phyloP scores from a whole-genome alignment of 2,329 filamentous ascomycete genomes.

The Rosellinia necatrix region DNA sequence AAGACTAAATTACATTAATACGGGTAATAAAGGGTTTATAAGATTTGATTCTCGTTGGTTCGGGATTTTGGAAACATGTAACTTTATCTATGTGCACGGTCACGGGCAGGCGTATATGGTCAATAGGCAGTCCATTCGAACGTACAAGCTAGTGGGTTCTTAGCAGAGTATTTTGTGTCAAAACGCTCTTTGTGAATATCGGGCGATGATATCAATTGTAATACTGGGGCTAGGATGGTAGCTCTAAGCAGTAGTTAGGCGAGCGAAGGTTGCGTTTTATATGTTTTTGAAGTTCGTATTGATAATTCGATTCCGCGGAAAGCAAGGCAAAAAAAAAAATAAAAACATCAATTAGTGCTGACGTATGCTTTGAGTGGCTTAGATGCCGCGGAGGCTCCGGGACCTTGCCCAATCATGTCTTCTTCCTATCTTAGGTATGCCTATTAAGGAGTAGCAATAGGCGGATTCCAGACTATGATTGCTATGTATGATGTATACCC shows the following conservation, averaged over 20 bases:
- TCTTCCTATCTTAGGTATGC: no score
- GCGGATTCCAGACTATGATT: no score
- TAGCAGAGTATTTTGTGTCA: not conserved
- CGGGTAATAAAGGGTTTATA: constrained; percentile 7
- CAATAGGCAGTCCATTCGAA: not conserved
- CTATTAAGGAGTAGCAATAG: no score
- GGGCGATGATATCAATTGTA: not conserved
- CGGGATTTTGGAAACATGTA: constrained; percentile 4
- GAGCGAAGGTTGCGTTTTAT: not conserved
- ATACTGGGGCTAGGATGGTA: not conserved
- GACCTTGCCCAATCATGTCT: no score
- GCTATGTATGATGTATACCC: no score
- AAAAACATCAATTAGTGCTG: no score
- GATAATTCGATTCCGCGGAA: no score
- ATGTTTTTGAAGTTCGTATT: no score
- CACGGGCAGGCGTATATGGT: not conserved
- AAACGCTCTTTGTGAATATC: not conserved
- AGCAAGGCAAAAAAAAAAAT: no score
- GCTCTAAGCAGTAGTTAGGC: not conserved
- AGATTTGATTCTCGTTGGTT: not conserved
- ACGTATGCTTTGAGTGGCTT: no score
- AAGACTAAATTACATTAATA: constrained; percentile 27
- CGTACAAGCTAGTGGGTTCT: not conserved
- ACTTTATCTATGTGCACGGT: not conserved
- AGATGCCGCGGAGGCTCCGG: no score